Conservation (phyloP, 2,329 filamentous ascomycete species). For the Colletotrichum trifolii region DNA sequence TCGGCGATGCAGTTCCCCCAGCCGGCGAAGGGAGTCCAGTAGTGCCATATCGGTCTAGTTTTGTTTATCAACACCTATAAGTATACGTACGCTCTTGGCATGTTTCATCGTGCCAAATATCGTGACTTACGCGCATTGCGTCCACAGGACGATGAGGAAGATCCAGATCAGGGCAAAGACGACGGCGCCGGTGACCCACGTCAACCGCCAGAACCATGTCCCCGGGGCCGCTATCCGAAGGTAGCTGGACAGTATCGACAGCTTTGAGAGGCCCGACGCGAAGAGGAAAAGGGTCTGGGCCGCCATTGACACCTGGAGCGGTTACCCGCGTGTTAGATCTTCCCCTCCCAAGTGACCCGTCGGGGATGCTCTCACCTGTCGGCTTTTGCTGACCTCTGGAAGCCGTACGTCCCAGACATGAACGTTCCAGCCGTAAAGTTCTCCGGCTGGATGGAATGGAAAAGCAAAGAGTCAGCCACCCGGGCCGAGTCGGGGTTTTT, state of each 20-base stretch:
- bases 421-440: slow-evolving; percentile 50
- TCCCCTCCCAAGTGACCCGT: fast-evolving
- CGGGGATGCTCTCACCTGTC: slow-evolving; percentile 9
- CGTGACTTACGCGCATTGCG: slow-evolving; percentile 48
- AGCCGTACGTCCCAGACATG: slow-evolving; percentile 51
- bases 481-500: too few species aligned
- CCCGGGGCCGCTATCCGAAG: slow-evolving; percentile 49
- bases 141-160: slow-evolving; percentile 50
- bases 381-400: slow-evolving; percentile 43
- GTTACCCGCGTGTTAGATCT: neutral
- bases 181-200: slow-evolving; percentile 42
- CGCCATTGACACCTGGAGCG: slow-evolving; percentile 50
- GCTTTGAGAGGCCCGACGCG: slow-evolving; percentile 50
- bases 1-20: slow-evolving; percentile 45
- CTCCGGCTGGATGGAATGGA: slow-evolving; percentile 38
- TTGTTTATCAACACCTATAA: neutral
- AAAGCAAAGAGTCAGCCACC: neutral
- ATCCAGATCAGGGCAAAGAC: slow-evolving; percentile 44
- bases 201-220: slow-evolving; percentile 48
- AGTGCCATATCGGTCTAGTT: slow-evolving; percentile 40
- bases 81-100: neutral
- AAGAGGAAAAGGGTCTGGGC: slow-evolving; percentile 53
- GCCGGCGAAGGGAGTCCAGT: slow-evolving; percentile 41
- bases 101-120: neutral
- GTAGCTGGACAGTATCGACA: slow-evolving; percentile 54